Conservation (phyloP, 176 grass and related monocot species). For the Aegilops bicornis region DNA sequence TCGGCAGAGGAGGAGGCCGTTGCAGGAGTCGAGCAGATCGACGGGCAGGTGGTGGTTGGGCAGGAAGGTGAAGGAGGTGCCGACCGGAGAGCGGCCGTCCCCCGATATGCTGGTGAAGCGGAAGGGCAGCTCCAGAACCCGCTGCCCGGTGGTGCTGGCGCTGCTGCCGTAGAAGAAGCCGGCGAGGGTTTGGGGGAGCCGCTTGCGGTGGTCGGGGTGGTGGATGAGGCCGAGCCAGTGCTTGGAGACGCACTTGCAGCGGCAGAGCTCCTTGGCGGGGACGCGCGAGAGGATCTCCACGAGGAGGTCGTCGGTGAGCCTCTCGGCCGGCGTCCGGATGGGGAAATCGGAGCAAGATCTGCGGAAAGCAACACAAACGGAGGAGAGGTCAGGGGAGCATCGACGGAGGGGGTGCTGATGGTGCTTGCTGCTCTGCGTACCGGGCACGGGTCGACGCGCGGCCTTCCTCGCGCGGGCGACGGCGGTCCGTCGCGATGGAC, state of each 20-base stretch:
- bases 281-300: neutral
- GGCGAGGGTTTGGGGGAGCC: neutral
- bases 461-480: no score
- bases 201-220: neutral
- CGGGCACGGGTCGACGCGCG: no score
- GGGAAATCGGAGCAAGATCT: no score
- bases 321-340: no score
- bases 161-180: neutral
- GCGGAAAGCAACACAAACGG: no score
- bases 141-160: neutral
- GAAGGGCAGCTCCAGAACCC: neutral
- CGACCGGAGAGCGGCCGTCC: neutral
- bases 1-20: constrained; percentile 19
- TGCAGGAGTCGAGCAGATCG: neutral
- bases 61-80: neutral
- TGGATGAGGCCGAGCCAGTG: neutral
- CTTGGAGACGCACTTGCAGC: constrained; percentile 9
- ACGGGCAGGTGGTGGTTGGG: neutral
- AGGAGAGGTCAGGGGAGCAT: no score
- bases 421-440: no score
- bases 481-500: no score
- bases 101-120: neutral
- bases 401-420: no score
- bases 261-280: neutral
- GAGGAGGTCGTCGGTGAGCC: neutral